These are phyloP conservation scores for Fusarium abutilonis DNA, from an alignment of 2,329 filamentous ascomycete species.

Conservation along the genomic window DNA sequence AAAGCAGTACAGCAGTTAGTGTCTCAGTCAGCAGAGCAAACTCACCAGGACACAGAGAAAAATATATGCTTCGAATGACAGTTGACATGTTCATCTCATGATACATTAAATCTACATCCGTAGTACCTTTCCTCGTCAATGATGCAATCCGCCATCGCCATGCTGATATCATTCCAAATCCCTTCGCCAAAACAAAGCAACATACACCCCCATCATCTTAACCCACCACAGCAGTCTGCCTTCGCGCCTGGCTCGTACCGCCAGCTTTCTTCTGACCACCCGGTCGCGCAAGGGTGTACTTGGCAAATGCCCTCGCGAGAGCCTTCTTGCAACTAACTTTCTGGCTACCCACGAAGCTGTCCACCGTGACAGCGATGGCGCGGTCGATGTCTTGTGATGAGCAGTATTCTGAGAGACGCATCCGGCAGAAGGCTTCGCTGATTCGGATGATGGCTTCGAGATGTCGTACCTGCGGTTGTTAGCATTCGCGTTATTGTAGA, in stretches of 20 bases:
- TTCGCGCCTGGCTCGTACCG: constrained; percentile 36
- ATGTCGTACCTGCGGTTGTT: constrained; percentile 80
- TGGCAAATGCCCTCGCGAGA: constrained; percentile 91
- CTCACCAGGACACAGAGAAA: too few species aligned
- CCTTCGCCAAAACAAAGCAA: constrained; percentile 27
- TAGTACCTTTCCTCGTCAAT: constrained; percentile 13
- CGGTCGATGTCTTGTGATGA: constrained; percentile 91
- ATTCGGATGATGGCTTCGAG: constrained; percentile 98
- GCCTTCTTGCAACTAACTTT: constrained; percentile 99
- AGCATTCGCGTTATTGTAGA: constrained; percentile 1
- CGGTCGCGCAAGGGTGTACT: constrained; percentile 76
- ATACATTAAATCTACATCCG: constrained; percentile 36
- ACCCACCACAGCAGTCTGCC: constrained; percentile 46
- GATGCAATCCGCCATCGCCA: constrained; percentile 32
- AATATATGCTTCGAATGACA: neutral
- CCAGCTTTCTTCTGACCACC: constrained; percentile 47
- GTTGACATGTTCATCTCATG: constrained; percentile 16
- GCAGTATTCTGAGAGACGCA: constrained; percentile 98
- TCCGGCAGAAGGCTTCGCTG: constrained; percentile 92
- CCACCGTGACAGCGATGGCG: constrained; percentile 94
- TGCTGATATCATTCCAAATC: constrained; percentile 20
- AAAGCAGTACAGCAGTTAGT: too few species aligned
- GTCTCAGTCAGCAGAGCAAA: too few species aligned
- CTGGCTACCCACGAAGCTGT: constrained; percentile 94
- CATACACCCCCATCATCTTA: constrained; percentile 20